Evolutionary conservation across 495 filamentous ascomycete species (phyloP).

Genomic region (Daldinia loculata): DNA sequence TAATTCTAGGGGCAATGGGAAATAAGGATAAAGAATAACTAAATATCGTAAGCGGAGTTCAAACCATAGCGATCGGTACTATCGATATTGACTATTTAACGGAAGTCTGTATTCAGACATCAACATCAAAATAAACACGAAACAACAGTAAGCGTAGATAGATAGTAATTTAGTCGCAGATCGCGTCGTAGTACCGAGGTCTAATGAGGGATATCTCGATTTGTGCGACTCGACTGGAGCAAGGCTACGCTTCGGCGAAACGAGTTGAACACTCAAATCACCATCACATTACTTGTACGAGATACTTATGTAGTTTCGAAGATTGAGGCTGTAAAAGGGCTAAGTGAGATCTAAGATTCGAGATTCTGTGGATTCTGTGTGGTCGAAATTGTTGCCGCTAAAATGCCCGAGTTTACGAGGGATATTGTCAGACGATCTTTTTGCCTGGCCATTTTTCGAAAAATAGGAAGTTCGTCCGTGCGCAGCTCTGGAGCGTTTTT

Average conservation of each 20-base stretch:
- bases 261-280: not conserved
- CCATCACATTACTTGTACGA: not conserved
- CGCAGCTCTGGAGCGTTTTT: no score
- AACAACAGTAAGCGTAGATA: constrained; percentile 11
- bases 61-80: constrained; percentile 21
- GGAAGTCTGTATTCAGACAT: constrained; percentile 10
- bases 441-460: no score
- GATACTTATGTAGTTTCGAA: not conserved
- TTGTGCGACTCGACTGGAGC: not conserved
- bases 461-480: no score
- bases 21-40: constrained; percentile 12
- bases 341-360: not conserved
- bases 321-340: constrained; percentile 1
- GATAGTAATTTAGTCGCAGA: not conserved
- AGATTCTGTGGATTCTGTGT: not conserved
- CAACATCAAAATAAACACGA: constrained; percentile 8
- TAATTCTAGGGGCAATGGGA: not conserved
- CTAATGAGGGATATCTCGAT: not conserved
- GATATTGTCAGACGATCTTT: no score
- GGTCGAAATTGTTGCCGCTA: not conserved
- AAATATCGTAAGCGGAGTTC: constrained; percentile 8
- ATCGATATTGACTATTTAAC: constrained; percentile 12
- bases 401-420: no score
- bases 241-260: not conserved
- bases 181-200: not conserved